A percentile compares a stretch with the other conserved stretches of the same genome.
phyloP scores from a whole-genome alignment of 352 stramenopile species.

The Pythium graminicola region DNA sequence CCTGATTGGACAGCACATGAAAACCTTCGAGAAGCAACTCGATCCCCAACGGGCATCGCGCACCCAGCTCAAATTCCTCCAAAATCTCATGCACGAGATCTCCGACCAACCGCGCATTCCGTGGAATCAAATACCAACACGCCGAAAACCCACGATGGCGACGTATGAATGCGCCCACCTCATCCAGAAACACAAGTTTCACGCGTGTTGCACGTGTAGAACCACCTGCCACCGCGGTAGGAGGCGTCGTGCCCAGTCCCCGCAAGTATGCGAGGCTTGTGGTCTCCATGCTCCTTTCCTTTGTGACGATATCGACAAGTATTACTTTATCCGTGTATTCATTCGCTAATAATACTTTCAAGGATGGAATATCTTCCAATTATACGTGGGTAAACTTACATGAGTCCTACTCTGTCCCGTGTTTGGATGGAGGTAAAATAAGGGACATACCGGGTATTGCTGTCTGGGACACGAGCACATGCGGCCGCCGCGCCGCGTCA shows the following conservation, averaged over 20 bases:
- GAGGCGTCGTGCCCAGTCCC: not conserved
- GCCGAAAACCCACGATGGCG: constrained; percentile 41
- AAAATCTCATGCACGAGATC: constrained; percentile 52
- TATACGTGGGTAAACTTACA: not conserved
- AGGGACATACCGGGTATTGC: constrained; percentile 5
- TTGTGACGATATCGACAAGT: not conserved
- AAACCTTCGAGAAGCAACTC: constrained; percentile 54
- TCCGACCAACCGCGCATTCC: constrained; percentile 39
- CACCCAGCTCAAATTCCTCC: constrained; percentile 47
- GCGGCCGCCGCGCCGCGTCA: not conserved
- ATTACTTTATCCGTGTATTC: not conserved
- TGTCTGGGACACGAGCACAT: constrained; percentile 9
- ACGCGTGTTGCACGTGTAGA: constrained; percentile 9
- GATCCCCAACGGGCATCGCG: constrained; percentile 38
- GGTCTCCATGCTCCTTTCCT: constrained; percentile 4
- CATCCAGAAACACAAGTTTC: constrained; percentile 53
- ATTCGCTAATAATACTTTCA: constrained; percentile 7
- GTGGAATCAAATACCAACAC: constrained; percentile 64
- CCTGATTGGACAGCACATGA: constrained; percentile 52
- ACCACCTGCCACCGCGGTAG: not conserved
- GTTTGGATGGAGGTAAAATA: constrained; percentile 3
- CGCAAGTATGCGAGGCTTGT: constrained; percentile 1
- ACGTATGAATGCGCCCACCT: constrained; percentile 39
- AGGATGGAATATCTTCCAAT: constrained; percentile 1
- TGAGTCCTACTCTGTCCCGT: not conserved